Conservation (phyloP, 2,329 filamentous ascomycete genomes). For the Ophiostoma sp. region DNA sequence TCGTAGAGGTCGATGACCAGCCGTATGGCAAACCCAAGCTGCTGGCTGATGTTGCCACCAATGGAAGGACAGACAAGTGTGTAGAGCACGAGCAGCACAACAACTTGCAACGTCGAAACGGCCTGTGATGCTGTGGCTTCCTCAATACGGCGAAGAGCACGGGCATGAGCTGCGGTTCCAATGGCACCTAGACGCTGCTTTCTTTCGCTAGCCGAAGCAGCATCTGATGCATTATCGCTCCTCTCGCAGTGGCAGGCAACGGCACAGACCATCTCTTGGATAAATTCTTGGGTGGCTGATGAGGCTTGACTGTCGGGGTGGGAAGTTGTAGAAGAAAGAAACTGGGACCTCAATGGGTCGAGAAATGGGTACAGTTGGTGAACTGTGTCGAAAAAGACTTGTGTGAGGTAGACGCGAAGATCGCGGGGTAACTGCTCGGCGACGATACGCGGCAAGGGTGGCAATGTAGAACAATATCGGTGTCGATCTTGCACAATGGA, state of each 20-base stretch:
- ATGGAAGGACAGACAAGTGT: conserved; percentile 14
- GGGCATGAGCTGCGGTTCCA: neutral
- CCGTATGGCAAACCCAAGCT: conserved; percentile 20
- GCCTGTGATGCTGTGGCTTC: conserved; percentile 8
- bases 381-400: conserved; percentile 12
- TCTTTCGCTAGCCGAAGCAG: neutral
- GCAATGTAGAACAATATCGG: neutral
- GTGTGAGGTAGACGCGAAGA: neutral
- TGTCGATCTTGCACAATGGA: neutral
- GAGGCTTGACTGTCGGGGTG: neutral
- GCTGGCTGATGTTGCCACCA: conserved; percentile 21
- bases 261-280: conserved; percentile 17
- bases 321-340: too few species aligned
- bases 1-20: conserved; percentile 19
- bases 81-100: conserved; percentile 17
- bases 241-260: conserved; percentile 9
- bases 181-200: neutral
- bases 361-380: conserved; percentile 16
- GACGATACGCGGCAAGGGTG: neutral
- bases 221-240: neutral
- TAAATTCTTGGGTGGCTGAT: conserved; percentile 4
- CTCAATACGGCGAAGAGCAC: neutral
- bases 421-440: neutral
- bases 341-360: neutral
- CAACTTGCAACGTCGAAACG: conserved; percentile 19